Evolutionary conservation across 495 filamentous ascomycete species (phyloP).

Genomic region (Daldinia concentrica): DNA sequence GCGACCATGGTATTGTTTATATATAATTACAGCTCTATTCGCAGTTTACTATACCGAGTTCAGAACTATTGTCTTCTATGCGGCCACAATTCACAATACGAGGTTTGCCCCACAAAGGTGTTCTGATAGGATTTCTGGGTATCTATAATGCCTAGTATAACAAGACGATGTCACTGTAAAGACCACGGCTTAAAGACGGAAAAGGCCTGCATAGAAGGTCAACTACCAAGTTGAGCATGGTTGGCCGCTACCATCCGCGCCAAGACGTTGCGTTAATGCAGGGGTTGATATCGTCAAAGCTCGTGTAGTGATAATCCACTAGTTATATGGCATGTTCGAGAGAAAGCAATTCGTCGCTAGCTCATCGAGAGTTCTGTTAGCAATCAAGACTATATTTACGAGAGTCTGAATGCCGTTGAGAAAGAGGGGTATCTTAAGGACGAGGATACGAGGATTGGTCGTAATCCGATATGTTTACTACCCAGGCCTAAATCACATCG

Average conservation of each 20-base stretch:
- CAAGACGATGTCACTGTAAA: neutral
- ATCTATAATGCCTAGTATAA: neutral
- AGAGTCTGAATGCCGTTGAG: neutral
- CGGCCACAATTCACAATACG: neutral
- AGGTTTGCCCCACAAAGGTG: neutral
- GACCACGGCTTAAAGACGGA: slow-evolving; percentile 14
- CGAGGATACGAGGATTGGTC: no score
- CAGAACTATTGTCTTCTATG: neutral
- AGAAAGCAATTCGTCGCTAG: neutral
- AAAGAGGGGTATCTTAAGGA: no score
- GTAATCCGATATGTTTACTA: no score
- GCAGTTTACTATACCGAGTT: neutral
- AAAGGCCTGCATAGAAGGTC: slow-evolving; percentile 9
- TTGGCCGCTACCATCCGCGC: slow-evolving; percentile 7
- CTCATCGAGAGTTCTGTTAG: neutral
- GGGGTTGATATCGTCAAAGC: slow-evolving; percentile 17
- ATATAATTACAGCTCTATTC: neutral
- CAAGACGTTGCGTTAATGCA: slow-evolving; percentile 30
- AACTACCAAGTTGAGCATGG: slow-evolving; percentile 27
- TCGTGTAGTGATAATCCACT: slow-evolving; percentile 11
- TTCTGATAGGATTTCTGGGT: neutral
- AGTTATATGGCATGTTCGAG: neutral
- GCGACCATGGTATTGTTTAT: neutral
- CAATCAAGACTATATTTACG: neutral
- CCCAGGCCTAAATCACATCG: no score